A percentile compares a stretch with the other conserved stretches of the same genome.
phyloP scores from a whole-genome alignment of 345 rosid genomes.

The Hibiscus trionum region DNA sequence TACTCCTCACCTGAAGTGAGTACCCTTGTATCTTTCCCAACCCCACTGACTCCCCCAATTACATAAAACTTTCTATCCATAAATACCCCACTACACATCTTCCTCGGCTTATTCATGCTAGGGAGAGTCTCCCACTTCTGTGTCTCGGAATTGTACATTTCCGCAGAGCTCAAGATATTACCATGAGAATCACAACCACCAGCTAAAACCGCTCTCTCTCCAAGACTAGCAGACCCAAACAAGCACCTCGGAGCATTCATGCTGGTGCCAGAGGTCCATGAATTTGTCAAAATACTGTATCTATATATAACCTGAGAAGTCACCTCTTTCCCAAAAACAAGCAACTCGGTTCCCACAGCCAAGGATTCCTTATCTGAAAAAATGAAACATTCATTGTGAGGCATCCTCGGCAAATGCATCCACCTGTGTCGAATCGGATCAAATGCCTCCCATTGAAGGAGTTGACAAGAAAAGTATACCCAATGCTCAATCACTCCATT shows the following conservation, averaged over 20 bases:
- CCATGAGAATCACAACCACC: slow-evolving; percentile 75
- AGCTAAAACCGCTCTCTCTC: slow-evolving; percentile 76
- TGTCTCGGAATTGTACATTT: slow-evolving; percentile 85
- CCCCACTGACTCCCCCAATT: slow-evolving; percentile 69
- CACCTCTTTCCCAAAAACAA: slow-evolving; percentile 71
- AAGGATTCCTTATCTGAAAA: slow-evolving; percentile 78
- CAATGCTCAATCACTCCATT: slow-evolving; percentile 64
- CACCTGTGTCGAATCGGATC: slow-evolving; percentile 60
- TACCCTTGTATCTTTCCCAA: slow-evolving; percentile 27
- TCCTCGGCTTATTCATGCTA: slow-evolving; percentile 70
- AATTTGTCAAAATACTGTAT: slow-evolving; percentile 69
- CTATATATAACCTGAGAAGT: slow-evolving; percentile 65
- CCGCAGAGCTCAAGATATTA: slow-evolving; percentile 54
- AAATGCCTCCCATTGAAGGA: slow-evolving; percentile 83
- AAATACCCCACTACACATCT: slow-evolving; percentile 88
- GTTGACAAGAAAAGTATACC: slow-evolving; percentile 81
- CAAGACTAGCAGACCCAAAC: slow-evolving; percentile 90
- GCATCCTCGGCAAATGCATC: slow-evolving; percentile 80
- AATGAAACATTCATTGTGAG: slow-evolving; percentile 59
- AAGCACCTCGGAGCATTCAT: slow-evolving; percentile 84
- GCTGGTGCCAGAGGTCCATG: slow-evolving; percentile 67
- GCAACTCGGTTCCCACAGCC: slow-evolving; percentile 91
- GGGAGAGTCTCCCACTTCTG: slow-evolving; percentile 52
- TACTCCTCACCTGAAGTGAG: slow-evolving; percentile 80
- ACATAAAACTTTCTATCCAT: slow-evolving; percentile 87